Conservation (phyloP, 2,329 filamentous ascomycete genomes). For the Sclerotinia sclerotiorum region DNA sequence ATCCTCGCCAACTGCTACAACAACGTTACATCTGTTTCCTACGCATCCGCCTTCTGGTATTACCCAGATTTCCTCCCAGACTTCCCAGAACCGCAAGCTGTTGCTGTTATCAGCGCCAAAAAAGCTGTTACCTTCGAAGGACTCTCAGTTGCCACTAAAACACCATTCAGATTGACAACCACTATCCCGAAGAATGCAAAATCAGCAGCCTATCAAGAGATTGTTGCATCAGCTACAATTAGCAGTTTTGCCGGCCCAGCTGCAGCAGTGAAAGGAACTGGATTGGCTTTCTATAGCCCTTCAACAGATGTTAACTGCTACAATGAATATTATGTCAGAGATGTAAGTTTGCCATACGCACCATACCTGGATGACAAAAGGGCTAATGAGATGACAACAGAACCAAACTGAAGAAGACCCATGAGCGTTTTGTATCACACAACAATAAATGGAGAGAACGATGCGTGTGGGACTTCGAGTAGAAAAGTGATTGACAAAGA, state of each 20-base stretch:
- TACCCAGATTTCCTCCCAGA: constrained; percentile 20
- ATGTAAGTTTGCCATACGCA: neutral
- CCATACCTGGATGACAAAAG: neutral
- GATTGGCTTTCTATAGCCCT: constrained; percentile 11
- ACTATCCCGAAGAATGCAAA: constrained; percentile 3
- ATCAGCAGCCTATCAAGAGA: neutral
- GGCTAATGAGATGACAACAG: neutral
- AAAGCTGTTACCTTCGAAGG: constrained; percentile 12
- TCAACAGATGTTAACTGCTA: constrained; percentile 9
- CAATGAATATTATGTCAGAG: constrained; percentile 15
- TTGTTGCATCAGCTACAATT: constrained; percentile 13
- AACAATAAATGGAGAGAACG: neutral
- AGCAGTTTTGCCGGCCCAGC: constrained; percentile 12
- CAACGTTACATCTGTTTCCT: constrained; percentile 9
- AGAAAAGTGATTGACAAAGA: neutral
- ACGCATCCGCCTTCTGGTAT: constrained; percentile 21
- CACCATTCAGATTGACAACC: neutral
- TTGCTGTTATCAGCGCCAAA: constrained; percentile 3
- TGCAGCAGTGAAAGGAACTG: constrained; percentile 4
- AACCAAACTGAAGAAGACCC: constrained; percentile 12
- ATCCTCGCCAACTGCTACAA: constrained; percentile 22
- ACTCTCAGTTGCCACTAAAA: neutral
- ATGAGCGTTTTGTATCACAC: neutral
- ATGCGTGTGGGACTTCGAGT: too few relatives aligned
- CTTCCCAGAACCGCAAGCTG: constrained; percentile 13